Percentiles rank a stretch among this genome's conserved stretches.
phyloP scores from a whole-genome alignment of 345 rosid species.

The Salix brachista region DNA sequence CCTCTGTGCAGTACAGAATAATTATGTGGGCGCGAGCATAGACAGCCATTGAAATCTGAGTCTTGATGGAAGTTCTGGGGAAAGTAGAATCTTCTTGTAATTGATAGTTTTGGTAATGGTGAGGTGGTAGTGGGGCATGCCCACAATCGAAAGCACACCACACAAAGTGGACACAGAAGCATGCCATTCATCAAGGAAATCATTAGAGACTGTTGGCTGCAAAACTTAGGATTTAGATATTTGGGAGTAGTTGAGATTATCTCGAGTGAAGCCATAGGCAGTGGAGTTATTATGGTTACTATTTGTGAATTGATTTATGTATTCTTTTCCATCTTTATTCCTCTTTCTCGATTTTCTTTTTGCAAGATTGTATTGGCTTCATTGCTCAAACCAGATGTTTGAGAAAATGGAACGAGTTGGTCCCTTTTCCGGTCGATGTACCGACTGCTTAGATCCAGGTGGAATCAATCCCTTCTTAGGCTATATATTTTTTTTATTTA shows the following conservation, averaged over 20 bases:
- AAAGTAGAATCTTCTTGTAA: constrained; percentile 22
- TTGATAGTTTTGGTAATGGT: constrained; percentile 18
- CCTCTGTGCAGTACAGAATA: background rate
- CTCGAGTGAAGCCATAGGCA: background rate
- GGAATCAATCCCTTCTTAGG: background rate
- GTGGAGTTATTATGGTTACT: too few species aligned
- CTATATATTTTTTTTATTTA: too few species aligned
- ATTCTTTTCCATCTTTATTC: too few species aligned
- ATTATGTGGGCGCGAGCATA: background rate
- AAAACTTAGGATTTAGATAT: background rate
- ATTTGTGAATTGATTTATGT: too few species aligned
- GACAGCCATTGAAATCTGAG: background rate
- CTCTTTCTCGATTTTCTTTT: background rate
- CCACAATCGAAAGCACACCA: constrained; percentile 17
- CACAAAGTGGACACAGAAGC: constrained; percentile 18
- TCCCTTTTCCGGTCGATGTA: background rate
- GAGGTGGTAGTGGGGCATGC: constrained; percentile 19
- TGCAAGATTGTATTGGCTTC: constrained; percentile 4
- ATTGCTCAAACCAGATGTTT: background rate
- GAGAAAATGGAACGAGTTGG: background rate
- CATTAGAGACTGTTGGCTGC: constrained; percentile 12
- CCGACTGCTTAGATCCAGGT: background rate
- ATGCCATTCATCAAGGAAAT: constrained; percentile 22
- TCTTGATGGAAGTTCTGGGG: background rate
- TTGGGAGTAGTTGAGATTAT: constrained; percentile 2